Evolutionary conservation across 371 early-diverging fungal species (phyloP).

Genomic region (Apophysomyces variabilis): DNA sequence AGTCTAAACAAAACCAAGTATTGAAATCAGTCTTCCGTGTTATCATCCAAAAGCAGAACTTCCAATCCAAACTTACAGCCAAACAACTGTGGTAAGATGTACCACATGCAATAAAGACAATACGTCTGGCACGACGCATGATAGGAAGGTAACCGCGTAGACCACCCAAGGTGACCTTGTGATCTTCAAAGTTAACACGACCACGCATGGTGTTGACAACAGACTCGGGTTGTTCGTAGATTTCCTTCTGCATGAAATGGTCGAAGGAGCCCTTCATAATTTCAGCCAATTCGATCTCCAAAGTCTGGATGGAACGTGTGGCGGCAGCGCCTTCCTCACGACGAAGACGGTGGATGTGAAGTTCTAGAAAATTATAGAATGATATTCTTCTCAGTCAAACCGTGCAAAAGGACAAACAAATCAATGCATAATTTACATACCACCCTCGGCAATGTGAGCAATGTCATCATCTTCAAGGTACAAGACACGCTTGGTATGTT

Average conservation of each 20-base stretch:
- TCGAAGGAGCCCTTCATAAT: constrained; percentile 97
- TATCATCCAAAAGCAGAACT: too few relatives aligned
- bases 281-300: constrained; percentile 95
- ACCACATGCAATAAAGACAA: constrained; percentile 98
- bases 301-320: constrained; percentile 92
- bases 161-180: constrained; percentile 91
- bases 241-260: constrained; percentile 99
- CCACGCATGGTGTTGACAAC: constrained; percentile 99
- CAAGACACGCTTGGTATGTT: constrained; percentile 97
- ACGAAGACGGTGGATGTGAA: constrained; percentile 94
- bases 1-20: constrained; percentile 52
- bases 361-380: constrained; percentile 50
- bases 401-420: background rate
- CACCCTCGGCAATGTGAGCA: constrained; percentile 90
- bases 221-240: constrained; percentile 98
- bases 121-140: constrained; percentile 92
- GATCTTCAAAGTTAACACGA: constrained; percentile 94
- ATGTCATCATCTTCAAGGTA: constrained; percentile 99
- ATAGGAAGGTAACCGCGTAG: constrained; percentile 87
- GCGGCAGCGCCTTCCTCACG: constrained; percentile 86
- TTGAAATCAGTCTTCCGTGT: background rate
- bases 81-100: constrained; percentile 95
- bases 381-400: background rate
- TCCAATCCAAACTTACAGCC: constrained; percentile 62
- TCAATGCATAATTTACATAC: constrained; percentile 24